Percentiles rank a stretch among this genome's conserved stretches.
Evolutionary conservation across 495 filamentous ascomycete species (phyloP).

Genomic region (Aspergillus asperescens): DNA sequence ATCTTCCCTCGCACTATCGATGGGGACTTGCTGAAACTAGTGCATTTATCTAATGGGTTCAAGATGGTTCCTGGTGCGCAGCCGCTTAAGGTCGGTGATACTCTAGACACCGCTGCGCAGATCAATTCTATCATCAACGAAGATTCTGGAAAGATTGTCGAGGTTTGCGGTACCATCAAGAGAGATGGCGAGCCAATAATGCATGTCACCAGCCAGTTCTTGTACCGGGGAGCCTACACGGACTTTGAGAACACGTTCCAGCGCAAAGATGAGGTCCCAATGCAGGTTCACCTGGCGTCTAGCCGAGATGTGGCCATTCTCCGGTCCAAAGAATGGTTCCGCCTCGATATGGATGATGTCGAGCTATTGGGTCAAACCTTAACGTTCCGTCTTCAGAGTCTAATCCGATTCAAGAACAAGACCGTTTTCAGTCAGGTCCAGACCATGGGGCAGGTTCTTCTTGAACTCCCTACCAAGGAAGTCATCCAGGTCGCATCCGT

Average conservation of each 20-base stretch:
- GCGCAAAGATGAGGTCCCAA: slow-evolving; percentile 90
- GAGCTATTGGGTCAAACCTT: slow-evolving; percentile 87
- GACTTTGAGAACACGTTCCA: slow-evolving; percentile 99
- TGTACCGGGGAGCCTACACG: slow-evolving; percentile 87
- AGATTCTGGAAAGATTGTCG: slow-evolving; percentile 98
- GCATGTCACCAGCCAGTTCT: slow-evolving; percentile 96
- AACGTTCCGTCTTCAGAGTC: slow-evolving; percentile 90
- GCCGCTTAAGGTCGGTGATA: slow-evolving; percentile 89
- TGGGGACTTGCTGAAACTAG: slow-evolving; percentile 88
- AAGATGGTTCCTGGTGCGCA: slow-evolving; percentile 96
- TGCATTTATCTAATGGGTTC: slow-evolving; percentile 95
- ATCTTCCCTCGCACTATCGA: slow-evolving; percentile 95
- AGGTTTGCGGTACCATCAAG: slow-evolving; percentile 92
- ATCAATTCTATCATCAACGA: slow-evolving; percentile 98
- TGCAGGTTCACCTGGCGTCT: slow-evolving; percentile 82
- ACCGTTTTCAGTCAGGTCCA: slow-evolving; percentile 88
- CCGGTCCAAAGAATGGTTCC: slow-evolving; percentile 95
- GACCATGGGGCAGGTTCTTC: slow-evolving; percentile 85
- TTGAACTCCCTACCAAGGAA: slow-evolving; percentile 96
- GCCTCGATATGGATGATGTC: slow-evolving; percentile 68
- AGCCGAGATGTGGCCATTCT: slow-evolving; percentile 90
- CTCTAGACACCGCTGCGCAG: slow-evolving; percentile 86
- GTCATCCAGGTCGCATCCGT: slow-evolving; percentile 93
- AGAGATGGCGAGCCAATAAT: slow-evolving; percentile 85
- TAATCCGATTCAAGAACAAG: slow-evolving; percentile 92